phyloP scores from a whole-genome alignment of 1,284 basidiomycete species.

The Trichosporon sp. region DNA sequence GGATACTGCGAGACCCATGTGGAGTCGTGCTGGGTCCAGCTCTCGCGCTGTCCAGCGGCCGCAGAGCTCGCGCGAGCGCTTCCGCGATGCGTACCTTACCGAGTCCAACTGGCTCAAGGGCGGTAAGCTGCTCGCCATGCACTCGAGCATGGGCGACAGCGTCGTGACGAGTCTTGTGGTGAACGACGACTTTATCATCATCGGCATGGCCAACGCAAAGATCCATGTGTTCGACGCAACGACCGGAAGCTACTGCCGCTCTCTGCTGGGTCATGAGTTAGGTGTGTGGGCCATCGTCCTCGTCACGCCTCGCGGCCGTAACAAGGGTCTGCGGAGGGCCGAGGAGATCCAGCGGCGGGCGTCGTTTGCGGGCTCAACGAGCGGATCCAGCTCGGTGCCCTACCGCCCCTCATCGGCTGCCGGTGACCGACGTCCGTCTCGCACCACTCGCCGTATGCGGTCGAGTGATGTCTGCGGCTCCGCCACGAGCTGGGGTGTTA shows the following conservation, averaged over 20 bases:
- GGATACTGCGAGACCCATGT: background rate
- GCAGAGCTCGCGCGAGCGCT: slow-evolving; percentile 15
- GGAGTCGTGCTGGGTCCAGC: slow-evolving; percentile 4
- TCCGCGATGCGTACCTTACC: slow-evolving; percentile 50
- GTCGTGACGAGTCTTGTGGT: slow-evolving; percentile 84
- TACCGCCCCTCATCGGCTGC: background rate
- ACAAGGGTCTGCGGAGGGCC: background rate
- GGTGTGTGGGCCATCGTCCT: slow-evolving; percentile 92
- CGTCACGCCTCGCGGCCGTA: slow-evolving; percentile 40
- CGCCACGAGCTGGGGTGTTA: slow-evolving; percentile 60
- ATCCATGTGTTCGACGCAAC: slow-evolving; percentile 81
- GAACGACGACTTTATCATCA: slow-evolving; percentile 77
- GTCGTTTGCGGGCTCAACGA: slow-evolving; percentile 28
- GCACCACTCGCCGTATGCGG: slow-evolving; percentile 8
- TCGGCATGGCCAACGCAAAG: slow-evolving; percentile 80
- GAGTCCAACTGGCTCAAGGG: slow-evolving; percentile 81
- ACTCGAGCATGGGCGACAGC: slow-evolving; percentile 65
- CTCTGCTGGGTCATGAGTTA: slow-evolving; percentile 74
- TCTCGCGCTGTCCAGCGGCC: slow-evolving; percentile 1
- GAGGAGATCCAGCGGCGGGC: slow-evolving; percentile 19
- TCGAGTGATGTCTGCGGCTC: slow-evolving; percentile 61
- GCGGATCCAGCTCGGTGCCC: background rate
- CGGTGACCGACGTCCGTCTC: background rate
- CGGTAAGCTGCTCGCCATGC: slow-evolving; percentile 66
- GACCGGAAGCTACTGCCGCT: slow-evolving; percentile 70